phyloP scores from a whole-genome alignment of 305 asterid species.

The Caryopteris hybrid region DNA sequence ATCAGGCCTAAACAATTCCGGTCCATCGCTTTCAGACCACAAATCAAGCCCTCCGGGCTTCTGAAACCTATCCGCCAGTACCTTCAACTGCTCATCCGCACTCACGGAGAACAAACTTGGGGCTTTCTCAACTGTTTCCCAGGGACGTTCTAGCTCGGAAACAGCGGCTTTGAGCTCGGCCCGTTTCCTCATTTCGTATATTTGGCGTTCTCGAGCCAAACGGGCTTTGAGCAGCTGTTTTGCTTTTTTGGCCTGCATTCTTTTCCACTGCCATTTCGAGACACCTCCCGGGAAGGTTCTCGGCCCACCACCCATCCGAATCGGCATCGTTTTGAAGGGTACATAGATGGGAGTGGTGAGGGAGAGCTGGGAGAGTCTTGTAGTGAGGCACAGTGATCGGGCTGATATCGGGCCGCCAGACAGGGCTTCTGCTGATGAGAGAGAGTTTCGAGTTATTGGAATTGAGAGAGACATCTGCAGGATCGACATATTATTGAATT shows the following conservation, averaged over 20 bases:
- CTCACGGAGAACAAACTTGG: conserved; percentile 79
- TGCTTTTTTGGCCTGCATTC: conserved; percentile 83
- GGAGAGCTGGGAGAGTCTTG: conserved; percentile 37
- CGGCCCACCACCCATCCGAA: conserved; percentile 98
- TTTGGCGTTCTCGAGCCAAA: conserved; percentile 80
- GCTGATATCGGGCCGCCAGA: conserved; percentile 26
- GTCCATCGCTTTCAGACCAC: conserved; percentile 93
- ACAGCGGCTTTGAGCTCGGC: conserved; percentile 93
- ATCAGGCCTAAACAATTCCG: conserved; percentile 63
- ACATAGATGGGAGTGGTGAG: conserved; percentile 18
- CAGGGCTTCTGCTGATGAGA: conserved; percentile 39
- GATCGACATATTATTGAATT: conserved; percentile 26
- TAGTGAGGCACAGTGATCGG: conserved; percentile 28
- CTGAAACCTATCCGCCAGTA: conserved; percentile 95
- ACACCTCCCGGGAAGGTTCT: conserved; percentile 94
- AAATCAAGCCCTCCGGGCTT: conserved; percentile 88
- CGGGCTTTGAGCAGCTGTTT: conserved; percentile 90
- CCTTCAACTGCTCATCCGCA: conserved; percentile 94
- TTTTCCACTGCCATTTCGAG: conserved; percentile 96
- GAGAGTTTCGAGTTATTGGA: conserved; percentile 25
- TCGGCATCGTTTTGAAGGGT: conserved; percentile 34
- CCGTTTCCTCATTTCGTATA: conserved; percentile 90
- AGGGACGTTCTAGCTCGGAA: conserved; percentile 87
- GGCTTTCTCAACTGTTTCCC: conserved; percentile 85
- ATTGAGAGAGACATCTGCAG: conserved; percentile 31